Evolutionary conservation across 2,329 filamentous ascomycete species (phyloP), one percentile per base, ranked within the genome.

Genomic region (Alternaria gaisen): DNA sequence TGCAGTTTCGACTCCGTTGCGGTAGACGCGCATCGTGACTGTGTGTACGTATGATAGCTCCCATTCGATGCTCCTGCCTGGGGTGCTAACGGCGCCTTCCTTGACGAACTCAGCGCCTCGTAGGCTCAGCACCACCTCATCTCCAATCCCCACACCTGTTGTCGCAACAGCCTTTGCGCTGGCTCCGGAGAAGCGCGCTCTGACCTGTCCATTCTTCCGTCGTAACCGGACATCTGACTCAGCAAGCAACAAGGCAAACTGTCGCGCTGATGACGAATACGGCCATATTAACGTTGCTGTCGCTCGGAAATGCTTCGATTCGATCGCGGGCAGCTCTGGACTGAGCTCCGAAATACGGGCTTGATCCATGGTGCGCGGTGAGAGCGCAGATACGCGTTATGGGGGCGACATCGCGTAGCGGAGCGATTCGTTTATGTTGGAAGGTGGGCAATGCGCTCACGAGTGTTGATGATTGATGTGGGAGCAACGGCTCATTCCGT

Each of bases 201-300:
- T 90, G 22, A 97, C 88, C 79, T 97, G 93, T 12, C 94, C 94
- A 67, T 87, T 90, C 41, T 85, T 84, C 64, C 88, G 87, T 57
- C 94, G 91, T 52, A 94, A 84, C 48, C 92, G 90, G 72, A 94
- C 91, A 76, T 97, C 93, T 46, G 89, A 88, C 71, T 97, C 94
- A 46, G 91, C 91, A 34, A 98, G 86, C 20, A 96, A 86, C 52
- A 97, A 89, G 26, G 92, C 90, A 67, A 93, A 86, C 40, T 88
- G 88, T 54, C 86, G 87, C 30, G 86, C 90, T 26, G 92, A 88
- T 22, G 90, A 91, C 66, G 91, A 97, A 79, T 92, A 97, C 0
- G 94, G 94, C 94, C 94, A 98, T 59, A 92, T 89, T 36, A 98
- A 87, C 9, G 93, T 94, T 22, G 97, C 87, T 16, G 91, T 83